Base-by-base conservation (phyloP, 164 flowering plant genomes). In the Chimonanthus praecox region DNA sequence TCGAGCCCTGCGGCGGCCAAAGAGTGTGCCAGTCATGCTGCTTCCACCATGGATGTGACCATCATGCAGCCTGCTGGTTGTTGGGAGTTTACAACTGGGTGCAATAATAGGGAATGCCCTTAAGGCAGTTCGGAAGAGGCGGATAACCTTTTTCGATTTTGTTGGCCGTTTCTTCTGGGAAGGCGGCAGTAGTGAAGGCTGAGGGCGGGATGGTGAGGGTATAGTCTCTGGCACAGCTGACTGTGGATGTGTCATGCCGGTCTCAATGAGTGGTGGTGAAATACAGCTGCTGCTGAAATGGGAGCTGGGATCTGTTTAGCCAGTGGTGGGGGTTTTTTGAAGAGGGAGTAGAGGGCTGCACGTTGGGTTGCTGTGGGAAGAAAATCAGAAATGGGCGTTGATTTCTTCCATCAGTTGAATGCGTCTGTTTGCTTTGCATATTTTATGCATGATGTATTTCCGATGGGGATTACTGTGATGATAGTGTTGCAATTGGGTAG, bases 1-100 rank as follows among this genome's bases (percentile, higher is more conserved):
- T 21, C 92, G 80, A 7, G 85, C 89, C 64, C 84, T 89, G 0
- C 89, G 84, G 77, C 80, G 73, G 15, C 97, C 98, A 60, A 87
- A 94, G 3, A 94, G 77, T 44, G 98, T 90, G 0, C 96, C 94
- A 0, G 94, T 90, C 79, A 91, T 73, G 0, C 88, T 84, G 5
- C 76, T 71, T 18, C 88, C 87, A 1, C 87, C 86, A 4, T 79
- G 82, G 49, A 83, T 63, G 74, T 82, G 84, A 3, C 15, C 6
- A 3, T n/a, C 60, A 54, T 54, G 16, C 15, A 11, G 60, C 51
- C 49, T 66, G 21, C 78, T 85, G 21, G 78, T 15, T 6, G 73
- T 75, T 0, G 95, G 94, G 64, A 73, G 64, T 67, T 80, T 88
- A 79, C 97, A 94, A 45, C 83, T 47, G 1, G 83, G 80, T 46